Conservation (phyloP, 305 asterid species). For the Withania somnifera region DNA sequence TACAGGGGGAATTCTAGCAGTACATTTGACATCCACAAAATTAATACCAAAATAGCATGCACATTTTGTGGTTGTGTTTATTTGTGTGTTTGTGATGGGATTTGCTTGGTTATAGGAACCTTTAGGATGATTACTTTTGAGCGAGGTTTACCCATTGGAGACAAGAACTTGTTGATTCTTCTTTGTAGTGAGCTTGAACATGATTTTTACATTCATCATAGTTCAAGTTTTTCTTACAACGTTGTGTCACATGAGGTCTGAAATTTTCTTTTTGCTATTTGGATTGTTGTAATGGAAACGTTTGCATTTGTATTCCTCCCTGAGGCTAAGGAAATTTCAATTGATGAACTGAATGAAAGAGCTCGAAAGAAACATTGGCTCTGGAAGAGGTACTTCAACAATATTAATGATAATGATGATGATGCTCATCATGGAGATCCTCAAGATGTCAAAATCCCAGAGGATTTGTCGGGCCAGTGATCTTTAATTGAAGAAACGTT, state of each 20-base stretch:
- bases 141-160: conserved; percentile 6
- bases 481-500: too few relatives aligned
- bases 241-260: conserved; percentile 7
- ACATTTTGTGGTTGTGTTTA: not conserved
- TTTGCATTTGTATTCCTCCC: conserved; percentile 1
- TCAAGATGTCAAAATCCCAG: not conserved
- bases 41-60: not conserved
- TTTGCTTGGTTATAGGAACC: too few relatives aligned
- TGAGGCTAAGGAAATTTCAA: conserved; percentile 8
- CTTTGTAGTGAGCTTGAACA: conserved; percentile 10
- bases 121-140: not conserved
- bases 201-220: conserved; percentile 10
- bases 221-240: conserved; percentile 7
- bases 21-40: not conserved
- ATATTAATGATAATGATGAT: too few relatives aligned
- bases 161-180: conserved; percentile 10
- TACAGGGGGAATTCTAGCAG: not conserved
- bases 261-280: conserved; percentile 7
- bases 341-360: conserved; percentile 10
- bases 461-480: too few relatives aligned
- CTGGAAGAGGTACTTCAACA: conserved; percentile 15
- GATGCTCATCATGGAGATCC: not conserved
- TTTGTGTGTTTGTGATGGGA: not conserved
- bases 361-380: conserved; percentile 9
- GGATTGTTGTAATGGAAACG: conserved; percentile 6